Evolutionary conservation across 805 yeast genomes (phyloP).

Genomic region (Kazachstania africana): DNA sequence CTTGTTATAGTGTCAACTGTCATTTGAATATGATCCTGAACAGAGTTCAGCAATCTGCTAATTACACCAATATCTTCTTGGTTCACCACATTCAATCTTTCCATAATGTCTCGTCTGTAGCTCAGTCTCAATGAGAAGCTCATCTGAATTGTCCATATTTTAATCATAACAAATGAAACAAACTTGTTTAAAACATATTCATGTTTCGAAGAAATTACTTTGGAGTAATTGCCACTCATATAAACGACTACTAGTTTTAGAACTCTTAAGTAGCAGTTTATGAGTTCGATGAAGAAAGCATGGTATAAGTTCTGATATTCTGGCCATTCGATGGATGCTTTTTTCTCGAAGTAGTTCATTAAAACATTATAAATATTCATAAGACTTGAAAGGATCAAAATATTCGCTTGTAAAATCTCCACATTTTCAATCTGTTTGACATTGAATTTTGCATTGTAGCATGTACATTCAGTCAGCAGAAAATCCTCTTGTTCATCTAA

Average conservation of each 20-base stretch:
- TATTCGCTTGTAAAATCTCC: conserved; percentile 7
- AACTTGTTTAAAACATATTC: conserved; percentile 6
- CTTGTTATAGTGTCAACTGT: conserved; percentile 2
- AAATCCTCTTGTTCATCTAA: not conserved
- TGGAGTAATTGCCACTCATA: conserved; percentile 3
- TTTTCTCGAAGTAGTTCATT: conserved; percentile 9
- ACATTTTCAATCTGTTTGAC: conserved; percentile 3
- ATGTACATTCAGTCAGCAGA: not conserved
- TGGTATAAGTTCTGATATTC: conserved; percentile 5
- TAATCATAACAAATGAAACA: conserved; percentile 5
- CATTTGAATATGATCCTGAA: conserved; percentile 4
- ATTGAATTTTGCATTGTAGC: conserved; percentile 6
- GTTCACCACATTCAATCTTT: not conserved
- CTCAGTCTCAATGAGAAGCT: conserved; percentile 6
- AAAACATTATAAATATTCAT: conserved; percentile 6
- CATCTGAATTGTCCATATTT: conserved; percentile 9
- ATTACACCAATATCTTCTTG: not conserved
- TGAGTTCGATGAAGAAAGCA: conserved; percentile 2
- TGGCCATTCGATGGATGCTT: conserved; percentile 1
- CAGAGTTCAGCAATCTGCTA: not conserved
- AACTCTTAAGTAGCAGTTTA: conserved; percentile 4
- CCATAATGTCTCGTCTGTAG: conserved; percentile 4
- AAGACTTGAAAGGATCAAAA: conserved; percentile 6
- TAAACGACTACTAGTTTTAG: conserved; percentile 3
- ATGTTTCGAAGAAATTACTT: conserved; percentile 1